These are phyloP conservation scores for Colletotrichum abscissum DNA, from an alignment of 2,329 filamentous ascomycete genomes.

Conservation along the genomic window DNA sequence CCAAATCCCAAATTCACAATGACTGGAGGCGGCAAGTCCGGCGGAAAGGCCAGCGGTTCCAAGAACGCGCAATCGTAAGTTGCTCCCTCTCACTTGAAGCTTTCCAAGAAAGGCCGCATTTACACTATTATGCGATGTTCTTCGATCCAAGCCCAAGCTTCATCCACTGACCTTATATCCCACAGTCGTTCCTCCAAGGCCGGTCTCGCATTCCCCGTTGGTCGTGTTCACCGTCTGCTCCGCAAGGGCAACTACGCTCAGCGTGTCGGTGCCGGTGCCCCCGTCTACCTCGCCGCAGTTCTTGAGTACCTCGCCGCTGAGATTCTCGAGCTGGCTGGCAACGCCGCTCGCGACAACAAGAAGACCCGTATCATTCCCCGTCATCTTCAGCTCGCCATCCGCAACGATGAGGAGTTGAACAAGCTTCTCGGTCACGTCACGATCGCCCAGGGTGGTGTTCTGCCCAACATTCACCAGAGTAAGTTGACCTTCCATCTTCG, in stretches of 20 bases:
- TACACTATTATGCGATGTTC: too few species aligned
- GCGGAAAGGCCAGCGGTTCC: slow-evolving; percentile 98
- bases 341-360: slow-evolving; percentile 99
- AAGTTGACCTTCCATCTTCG: slow-evolving; percentile 53
- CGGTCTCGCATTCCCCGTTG: slow-evolving; percentile 97
- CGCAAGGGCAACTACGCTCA: slow-evolving; percentile 99
- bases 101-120: slow-evolving; percentile 2
- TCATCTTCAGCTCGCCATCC: slow-evolving; percentile 98
- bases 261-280: slow-evolving; percentile 98
- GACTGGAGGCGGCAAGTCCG: slow-evolving; percentile 99
- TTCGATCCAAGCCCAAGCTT: not conserved
- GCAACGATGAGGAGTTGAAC: slow-evolving; percentile 99
- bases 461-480: slow-evolving; percentile 98
- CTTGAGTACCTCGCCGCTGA: slow-evolving; percentile 99
- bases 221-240: slow-evolving; percentile 98
- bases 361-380: slow-evolving; percentile 99
- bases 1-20: slow-evolving; percentile 76
- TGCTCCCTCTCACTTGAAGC: not conserved
- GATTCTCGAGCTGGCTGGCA: slow-evolving; percentile 98
- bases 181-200: slow-evolving; percentile 97
- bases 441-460: slow-evolving; percentile 96
- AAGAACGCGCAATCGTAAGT: slow-evolving; percentile 99
- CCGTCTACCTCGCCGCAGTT: slow-evolving; percentile 96
- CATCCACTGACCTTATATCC: slow-evolving; percentile 50
- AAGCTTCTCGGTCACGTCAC: slow-evolving; percentile 97